Base-by-base conservation (phyloP, 192 early-diverging fungal species). In the Jimgerdemannia flammicorona region DNA sequence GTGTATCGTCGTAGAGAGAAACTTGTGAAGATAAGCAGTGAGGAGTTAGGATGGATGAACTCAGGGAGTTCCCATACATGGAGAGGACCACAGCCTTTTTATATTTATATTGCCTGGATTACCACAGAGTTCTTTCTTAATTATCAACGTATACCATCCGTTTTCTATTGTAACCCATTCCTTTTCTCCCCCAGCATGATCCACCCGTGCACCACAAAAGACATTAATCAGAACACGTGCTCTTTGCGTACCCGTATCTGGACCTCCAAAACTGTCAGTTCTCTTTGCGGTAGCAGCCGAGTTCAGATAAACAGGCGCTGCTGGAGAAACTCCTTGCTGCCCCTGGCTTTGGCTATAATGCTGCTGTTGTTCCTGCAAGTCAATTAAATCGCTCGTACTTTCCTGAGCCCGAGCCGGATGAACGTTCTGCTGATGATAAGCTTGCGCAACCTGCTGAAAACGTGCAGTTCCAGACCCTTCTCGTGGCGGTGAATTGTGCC, bases 1-100 rank as follows among this genome's bases (percentile, higher is more conserved):
- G 49, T 40, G 67, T 68, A 20, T 68, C 67, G 18, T 68, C 67
- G 40, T 68, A 68, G 18, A 68, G 67, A 41, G 67, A 68, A 18
- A 20, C 67, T 68, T 7, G 49, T 59, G 49, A 59, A 59, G 49
- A 59, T 59, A 14, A 59, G 49, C 49, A 6, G 49, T 29, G 29
- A 29, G 29, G 29, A 29, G 29, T 29, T 29, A 29, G 29, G 29
- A 29, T 29, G 29, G 29, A 29, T 29, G 29, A 29, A 29, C 29
- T 29, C 29, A 29, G 29, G 29, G 29, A 29, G 29, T 29, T 29
- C 29, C 29, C 29, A 29, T 29, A 29, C 29, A 29, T 29, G 29
- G 29, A 29, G 29, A 29, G 29, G 29, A 29, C 29, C 29, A 29
- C 29, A 29, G 29, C 29, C 29, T 29, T 29, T 29, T 29, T 29